A percentile compares a stretch with the other conserved stretches of the same genome.
phyloP scores from a whole-genome alignment of 164 flowering plant species.

The Liriodendron chinense region DNA sequence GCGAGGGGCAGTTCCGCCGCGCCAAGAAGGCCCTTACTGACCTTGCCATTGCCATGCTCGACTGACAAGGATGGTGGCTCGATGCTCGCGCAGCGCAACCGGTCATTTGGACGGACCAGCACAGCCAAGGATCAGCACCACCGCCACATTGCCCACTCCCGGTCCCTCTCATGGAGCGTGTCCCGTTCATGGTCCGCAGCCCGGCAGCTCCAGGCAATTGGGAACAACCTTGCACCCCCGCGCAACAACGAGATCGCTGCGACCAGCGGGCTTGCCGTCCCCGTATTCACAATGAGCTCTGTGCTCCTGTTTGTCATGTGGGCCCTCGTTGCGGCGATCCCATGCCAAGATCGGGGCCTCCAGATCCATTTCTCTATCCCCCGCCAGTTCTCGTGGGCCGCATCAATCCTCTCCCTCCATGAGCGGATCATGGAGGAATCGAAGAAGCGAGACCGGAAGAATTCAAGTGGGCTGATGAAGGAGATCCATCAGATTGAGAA shows the following conservation, averaged over 20 bases:
- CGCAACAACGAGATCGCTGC: conserved; percentile 48
- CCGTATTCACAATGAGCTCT: conserved; percentile 70
- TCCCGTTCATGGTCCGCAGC: conserved; percentile 72
- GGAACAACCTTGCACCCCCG: conserved; percentile 56
- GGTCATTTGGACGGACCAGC: conserved; percentile 69
- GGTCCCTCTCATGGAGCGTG: conserved; percentile 90
- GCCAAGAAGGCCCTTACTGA: conserved; percentile 83
- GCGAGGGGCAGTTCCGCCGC: conserved; percentile 82
- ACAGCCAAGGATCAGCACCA: conserved; percentile 29
- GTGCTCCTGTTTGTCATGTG: conserved; percentile 76
- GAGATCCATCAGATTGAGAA: conserved; percentile 80
- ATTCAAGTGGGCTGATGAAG: conserved; percentile 63
- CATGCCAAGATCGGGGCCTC: conserved; percentile 93
- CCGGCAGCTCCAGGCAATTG: conserved; percentile 78
- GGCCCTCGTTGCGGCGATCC: conserved; percentile 93
- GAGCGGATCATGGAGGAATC: conserved; percentile 80
- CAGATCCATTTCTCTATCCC: conserved; percentile 67
- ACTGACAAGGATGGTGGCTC: conserved; percentile 63
- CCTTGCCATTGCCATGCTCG: conserved; percentile 67
- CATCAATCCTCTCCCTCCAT: conserved; percentile 57
- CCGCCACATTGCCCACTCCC: conserved; percentile 35
- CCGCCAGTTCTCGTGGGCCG: conserved; percentile 65
- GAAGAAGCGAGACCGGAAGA: conserved; percentile 66
- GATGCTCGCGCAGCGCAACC: conserved; percentile 47
- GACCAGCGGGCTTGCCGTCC: conserved; percentile 52